Conservation (phyloP, 1,139 yeast genomes). For the Pneumocystis wakefieldiae region DNA sequence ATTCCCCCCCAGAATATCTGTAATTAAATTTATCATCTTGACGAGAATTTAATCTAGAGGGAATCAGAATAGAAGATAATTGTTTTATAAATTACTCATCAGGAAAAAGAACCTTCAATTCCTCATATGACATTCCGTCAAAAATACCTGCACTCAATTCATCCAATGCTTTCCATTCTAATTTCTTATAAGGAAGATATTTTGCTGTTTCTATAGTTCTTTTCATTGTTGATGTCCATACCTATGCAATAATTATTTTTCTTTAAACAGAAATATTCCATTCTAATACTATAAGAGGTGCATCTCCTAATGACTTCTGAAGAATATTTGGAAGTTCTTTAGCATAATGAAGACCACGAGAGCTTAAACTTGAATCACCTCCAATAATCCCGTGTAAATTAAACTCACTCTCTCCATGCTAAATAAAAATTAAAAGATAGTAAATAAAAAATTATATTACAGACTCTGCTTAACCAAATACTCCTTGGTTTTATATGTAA, state of each 20-base stretch:
- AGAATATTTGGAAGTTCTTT: conserved; percentile 60
- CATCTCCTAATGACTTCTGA: conserved; percentile 22
- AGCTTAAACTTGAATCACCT: conserved; percentile 75
- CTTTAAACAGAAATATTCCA: conserved; percentile 26
- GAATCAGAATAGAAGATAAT: conserved; percentile 47
- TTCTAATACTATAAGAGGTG: not conserved
- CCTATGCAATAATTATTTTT: conserved; percentile 54
- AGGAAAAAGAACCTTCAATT: conserved; percentile 57
- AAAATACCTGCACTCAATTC: conserved; percentile 86
- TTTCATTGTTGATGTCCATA: conserved; percentile 80
- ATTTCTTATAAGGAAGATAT: conserved; percentile 60
- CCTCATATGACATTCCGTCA: conserved; percentile 83
- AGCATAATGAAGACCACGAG: conserved; percentile 62
- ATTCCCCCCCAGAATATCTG: conserved; percentile 61
- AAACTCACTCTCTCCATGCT: conserved; percentile 63
- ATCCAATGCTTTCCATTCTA: conserved; percentile 85
- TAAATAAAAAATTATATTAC: not conserved
- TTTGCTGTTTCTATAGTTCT: conserved; percentile 69
- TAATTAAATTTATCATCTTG: conserved; percentile 93
- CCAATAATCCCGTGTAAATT: conserved; percentile 77
- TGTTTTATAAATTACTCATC: conserved; percentile 60
- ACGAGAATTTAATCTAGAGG: conserved; percentile 35
- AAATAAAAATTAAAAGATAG: not conserved
- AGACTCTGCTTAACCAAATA: conserved; percentile 84
- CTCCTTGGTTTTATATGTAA: conserved; percentile 83